A percentile compares a stretch with the other conserved stretches of the same genome.
phyloP scores from a whole-genome alignment of 2,329 filamentous ascomycete genomes.

The Fusarium pseudonygamai region DNA sequence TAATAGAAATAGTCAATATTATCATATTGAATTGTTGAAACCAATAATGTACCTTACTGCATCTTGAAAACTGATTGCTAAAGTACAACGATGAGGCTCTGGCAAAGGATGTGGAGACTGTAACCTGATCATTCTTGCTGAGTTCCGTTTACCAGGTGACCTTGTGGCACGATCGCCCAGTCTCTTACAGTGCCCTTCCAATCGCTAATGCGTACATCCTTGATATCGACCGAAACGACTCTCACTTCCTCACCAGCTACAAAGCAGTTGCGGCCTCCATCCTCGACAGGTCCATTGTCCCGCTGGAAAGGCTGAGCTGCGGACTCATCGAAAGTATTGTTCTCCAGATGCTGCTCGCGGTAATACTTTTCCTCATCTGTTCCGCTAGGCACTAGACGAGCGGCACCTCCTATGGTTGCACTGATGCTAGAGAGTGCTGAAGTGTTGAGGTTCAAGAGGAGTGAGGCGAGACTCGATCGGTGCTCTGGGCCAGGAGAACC shows the following conservation, averaged over 20 bases:
- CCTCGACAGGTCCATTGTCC: conserved; percentile 53
- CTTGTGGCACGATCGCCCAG: conserved; percentile 63
- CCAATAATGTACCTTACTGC: neutral
- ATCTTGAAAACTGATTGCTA: neutral
- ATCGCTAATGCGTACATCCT: conserved; percentile 87
- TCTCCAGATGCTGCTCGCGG: conserved; percentile 83
- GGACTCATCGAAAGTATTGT: conserved; percentile 84
- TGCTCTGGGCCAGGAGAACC: conserved; percentile 72
- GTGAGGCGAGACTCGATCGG: conserved; percentile 79
- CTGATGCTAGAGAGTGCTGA: conserved; percentile 88
- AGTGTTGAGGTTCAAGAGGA: conserved; percentile 91
- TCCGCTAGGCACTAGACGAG: conserved; percentile 75
- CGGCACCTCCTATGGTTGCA: conserved; percentile 92
- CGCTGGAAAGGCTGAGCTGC: conserved; percentile 46
- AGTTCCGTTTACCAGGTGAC: conserved; percentile 53
- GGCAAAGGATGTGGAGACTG: neutral
- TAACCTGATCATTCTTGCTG: conserved; percentile 28
- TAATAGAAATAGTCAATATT: neutral
- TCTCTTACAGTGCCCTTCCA: conserved; percentile 96
- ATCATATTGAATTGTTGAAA: neutral
- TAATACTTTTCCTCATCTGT: conserved; percentile 88
- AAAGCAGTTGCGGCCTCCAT: conserved; percentile 71
- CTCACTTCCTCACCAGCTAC: conserved; percentile 84
- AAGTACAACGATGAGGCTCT: conserved; percentile 10
- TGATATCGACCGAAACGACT: conserved; percentile 86